Evolutionary conservation across 768 basidiomycete species (phyloP).

Genomic region (Macrolepiota fuliginosa): DNA sequence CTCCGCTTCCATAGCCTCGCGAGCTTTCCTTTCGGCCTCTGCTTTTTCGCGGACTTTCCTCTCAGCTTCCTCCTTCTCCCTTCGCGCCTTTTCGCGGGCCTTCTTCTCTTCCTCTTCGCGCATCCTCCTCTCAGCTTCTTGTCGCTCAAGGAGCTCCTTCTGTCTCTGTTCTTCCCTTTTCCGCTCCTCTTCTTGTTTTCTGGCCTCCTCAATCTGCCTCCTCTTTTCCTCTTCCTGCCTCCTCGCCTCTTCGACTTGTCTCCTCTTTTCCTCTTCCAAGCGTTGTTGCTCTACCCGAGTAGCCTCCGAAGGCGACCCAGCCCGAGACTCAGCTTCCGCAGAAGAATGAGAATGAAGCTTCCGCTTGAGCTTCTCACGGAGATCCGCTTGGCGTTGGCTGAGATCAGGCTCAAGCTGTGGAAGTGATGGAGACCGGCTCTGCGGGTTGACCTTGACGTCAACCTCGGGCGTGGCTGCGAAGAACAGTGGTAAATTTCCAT

Average conservation of each 20-base stretch:
- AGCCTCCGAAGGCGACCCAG: not conserved
- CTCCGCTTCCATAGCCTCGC: not conserved
- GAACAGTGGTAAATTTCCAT: not conserved
- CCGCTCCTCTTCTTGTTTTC: slow-evolving; percentile 9
- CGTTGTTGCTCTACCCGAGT: not conserved
- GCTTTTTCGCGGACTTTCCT: not conserved
- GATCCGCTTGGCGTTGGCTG: not conserved
- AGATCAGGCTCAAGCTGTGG: not conserved
- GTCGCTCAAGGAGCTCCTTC: not conserved
- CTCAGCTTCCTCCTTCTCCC: not conserved
- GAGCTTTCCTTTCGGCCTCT: not conserved
- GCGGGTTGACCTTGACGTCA: slow-evolving; percentile 5
- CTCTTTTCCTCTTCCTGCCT: not conserved
- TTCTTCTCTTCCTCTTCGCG: not conserved
- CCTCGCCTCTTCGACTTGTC: not conserved
- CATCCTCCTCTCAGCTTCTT: not conserved
- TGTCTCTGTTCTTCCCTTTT: not conserved
- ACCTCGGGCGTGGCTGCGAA: slow-evolving; percentile 8
- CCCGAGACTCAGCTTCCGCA: not conserved
- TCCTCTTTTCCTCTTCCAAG: not conserved
- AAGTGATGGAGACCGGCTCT: not conserved
- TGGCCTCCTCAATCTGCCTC: not conserved
- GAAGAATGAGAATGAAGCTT: not conserved
- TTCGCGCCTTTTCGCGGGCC: not conserved
- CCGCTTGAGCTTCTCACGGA: not conserved